Base-by-base conservation (phyloP, 306 rosid genomes). In the Adenanthera pavonina region DNA sequence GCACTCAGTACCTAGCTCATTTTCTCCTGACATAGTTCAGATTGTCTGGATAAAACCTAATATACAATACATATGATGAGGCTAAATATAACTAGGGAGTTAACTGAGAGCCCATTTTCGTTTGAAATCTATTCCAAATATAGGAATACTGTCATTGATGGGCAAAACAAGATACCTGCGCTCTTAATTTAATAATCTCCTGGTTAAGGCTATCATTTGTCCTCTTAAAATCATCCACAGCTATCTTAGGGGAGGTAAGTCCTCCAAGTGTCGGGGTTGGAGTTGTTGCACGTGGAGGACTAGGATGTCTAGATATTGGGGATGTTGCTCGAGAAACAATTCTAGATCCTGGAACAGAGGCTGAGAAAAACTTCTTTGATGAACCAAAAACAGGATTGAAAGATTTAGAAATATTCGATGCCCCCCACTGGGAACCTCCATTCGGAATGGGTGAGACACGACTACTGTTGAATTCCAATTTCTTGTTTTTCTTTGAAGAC, bases 211-310 rank as follows among this genome's bases (percentile, higher is more conserved):
- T 81, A 74, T 86, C 89, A 60, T 89, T 89, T 16, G 90, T 86
- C 79, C 89, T 86, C 83, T 86, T 89, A 75, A 88, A 86, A 77
- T 87, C 91, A 83, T 86, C 91, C 78, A 89, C 86, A 40, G 52
- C 91, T 68, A 91, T 84, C 81, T 88, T 91, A 46, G 95, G 95
- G 57, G 95, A 89, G 35, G 92, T 86, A 64, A 91, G 95, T 81
- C 95, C 95, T 62, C 91, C 95, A 49, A 91, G 88, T 64, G 95
- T 91, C 56, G 95, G 94, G 72, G 95, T 91, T 57, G 95, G 95
- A 25, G 95, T 91, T 1, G 95, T 91, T 78, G 95, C 87, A 46
- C 95, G 95, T 15, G 92, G 95, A 19, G 95, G 95, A 81, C 95
- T 91, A 43, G 91, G 89, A 30, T 91, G 90, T 88, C 95, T 89